phyloP scores from a whole-genome alignment of 176 grass and related monocot species.

The Secale cereale region DNA sequence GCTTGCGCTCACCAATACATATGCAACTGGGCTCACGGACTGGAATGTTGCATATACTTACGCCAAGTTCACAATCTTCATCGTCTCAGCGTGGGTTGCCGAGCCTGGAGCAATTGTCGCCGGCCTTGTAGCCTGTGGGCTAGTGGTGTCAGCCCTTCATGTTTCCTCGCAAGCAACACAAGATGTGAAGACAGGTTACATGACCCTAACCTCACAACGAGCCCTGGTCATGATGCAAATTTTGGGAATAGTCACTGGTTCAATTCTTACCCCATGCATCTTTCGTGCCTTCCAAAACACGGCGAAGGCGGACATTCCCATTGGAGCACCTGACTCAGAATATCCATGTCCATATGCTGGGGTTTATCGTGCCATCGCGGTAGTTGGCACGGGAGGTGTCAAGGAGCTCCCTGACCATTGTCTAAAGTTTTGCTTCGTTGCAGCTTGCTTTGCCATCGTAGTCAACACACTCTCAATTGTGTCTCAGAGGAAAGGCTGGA shows the following conservation, averaged over 20 bases:
- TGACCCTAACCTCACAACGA: conserved; percentile 51
- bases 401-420: conserved; percentile 36
- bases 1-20: conserved; percentile 39
- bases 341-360: conserved; percentile 6
- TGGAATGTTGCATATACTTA: conserved; percentile 42
- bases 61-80: conserved; percentile 38
- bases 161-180: conserved; percentile 33
- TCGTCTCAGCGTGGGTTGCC: conserved; percentile 32
- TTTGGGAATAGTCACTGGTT: conserved; percentile 12
- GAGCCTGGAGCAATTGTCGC: conserved; percentile 31
- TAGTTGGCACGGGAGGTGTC: conserved; percentile 30
- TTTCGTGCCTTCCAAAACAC: not conserved
- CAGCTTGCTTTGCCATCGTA: not conserved
- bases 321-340: not conserved
- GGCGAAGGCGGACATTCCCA: not conserved
- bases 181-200: conserved; percentile 47
- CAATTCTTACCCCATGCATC: conserved; percentile 28
- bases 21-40: conserved; percentile 47
- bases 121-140: conserved; percentile 30
- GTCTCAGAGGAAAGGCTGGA: conserved; percentile 30
- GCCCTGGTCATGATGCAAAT: conserved; percentile 28
- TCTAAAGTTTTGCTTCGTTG: not conserved
- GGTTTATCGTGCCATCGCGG: conserved; percentile 16
- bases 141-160: conserved; percentile 14
- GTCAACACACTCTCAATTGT: conserved; percentile 11